These are phyloP conservation scores for Halenospora varia DNA, from an alignment of 495 filamentous ascomycete species.

Conservation along the genomic window DNA sequence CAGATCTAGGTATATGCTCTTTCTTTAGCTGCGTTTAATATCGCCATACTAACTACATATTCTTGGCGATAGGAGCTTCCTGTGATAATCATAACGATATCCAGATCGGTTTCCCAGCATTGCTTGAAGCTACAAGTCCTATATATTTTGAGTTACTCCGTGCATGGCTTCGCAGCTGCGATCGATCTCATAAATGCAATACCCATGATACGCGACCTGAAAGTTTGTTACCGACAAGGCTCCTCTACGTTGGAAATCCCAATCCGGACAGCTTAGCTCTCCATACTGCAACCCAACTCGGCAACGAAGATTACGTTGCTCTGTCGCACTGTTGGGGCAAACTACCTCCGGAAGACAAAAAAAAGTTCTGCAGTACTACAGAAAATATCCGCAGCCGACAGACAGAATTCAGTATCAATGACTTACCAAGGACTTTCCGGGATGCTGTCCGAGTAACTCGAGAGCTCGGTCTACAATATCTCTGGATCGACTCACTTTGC, in stretches of 20 bases:
- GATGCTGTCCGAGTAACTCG: constrained; percentile 9
- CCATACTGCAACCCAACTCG: neutral
- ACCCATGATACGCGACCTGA: too few species aligned
- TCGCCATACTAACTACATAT: too few species aligned
- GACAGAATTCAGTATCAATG: neutral
- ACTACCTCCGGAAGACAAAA: neutral
- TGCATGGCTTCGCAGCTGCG: too few species aligned
- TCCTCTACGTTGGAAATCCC: neutral
- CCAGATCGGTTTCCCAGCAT: too few species aligned
- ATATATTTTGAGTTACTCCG: too few species aligned
- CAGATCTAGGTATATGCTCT: too few species aligned
- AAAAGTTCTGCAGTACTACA: neutral
- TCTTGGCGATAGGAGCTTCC: too few species aligned
- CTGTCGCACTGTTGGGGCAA: constrained; percentile 10
- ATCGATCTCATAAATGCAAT: too few species aligned
- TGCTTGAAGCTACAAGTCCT: too few species aligned
- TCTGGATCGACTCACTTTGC: constrained; percentile 19
- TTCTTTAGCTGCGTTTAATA: too few species aligned
- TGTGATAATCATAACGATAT: too few species aligned
- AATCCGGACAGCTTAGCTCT: neutral
- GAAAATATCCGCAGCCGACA: neutral
- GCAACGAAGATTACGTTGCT: neutral
- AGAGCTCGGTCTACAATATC: constrained; percentile 1
- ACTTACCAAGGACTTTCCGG: constrained; percentile 7
- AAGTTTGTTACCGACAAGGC: neutral